These are phyloP conservation scores for Elsinoe batatas DNA, from an alignment of 2,329 filamentous ascomycete species.

Conservation along the genomic window DNA sequence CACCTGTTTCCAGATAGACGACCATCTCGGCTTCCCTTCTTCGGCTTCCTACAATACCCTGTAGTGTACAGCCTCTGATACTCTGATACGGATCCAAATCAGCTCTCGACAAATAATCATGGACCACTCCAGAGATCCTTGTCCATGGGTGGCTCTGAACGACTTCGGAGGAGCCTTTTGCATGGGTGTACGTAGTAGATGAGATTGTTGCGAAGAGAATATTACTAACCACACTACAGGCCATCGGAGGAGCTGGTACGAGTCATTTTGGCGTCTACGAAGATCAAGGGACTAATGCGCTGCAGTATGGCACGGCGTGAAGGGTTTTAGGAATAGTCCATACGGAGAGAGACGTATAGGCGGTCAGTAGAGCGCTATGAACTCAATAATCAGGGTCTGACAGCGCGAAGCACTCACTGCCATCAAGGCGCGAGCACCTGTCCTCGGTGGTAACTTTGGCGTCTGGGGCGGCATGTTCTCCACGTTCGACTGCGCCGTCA, in stretches of 20 bases:
- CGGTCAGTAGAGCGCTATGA: conserved; percentile 30
- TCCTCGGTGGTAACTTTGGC: conserved; percentile 94
- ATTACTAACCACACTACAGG: conserved; percentile 15
- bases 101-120: conserved; percentile 28
- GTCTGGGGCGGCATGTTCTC: conserved; percentile 96
- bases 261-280: background rate
- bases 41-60: too few species aligned
- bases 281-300: conserved; percentile 46
- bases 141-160: conserved; percentile 78
- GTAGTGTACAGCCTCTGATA: too few species aligned
- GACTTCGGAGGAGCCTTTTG: conserved; percentile 95
- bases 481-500: conserved; percentile 93
- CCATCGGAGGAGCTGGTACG: conserved; percentile 33
- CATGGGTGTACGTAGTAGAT: conserved; percentile 67
- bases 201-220: background rate
- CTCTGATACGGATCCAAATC: too few species aligned
- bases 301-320: conserved; percentile 92
- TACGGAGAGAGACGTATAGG: conserved; percentile 94
- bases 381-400: background rate
- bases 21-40: too few species aligned
- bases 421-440: conserved; percentile 92
- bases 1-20: too few species aligned
- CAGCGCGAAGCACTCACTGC: conserved; percentile 61
- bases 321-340: conserved; percentile 47
- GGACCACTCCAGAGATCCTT: conserved; percentile 96